Percentiles rank a stretch among this genome's conserved stretches.
phyloP scores from a whole-genome alignment of 2,329 filamentous ascomycete species.

The Colletotrichum noveboracense region DNA sequence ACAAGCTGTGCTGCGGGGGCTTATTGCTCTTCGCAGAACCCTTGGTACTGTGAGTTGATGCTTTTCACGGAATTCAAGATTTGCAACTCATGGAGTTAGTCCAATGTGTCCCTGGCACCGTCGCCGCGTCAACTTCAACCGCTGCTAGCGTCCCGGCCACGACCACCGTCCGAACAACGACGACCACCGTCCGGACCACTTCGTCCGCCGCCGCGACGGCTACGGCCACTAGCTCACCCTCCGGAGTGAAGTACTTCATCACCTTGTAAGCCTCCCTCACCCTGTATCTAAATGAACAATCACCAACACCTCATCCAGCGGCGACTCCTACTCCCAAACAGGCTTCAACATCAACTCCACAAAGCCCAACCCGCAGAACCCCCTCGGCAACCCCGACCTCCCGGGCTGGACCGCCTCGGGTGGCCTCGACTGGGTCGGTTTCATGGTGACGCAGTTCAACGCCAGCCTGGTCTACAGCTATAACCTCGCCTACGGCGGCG shows the following conservation, averaged over 20 bases:
- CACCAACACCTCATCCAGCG: constrained; percentile 37
- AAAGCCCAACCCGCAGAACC: constrained; percentile 58
- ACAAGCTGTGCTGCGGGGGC: constrained; percentile 47
- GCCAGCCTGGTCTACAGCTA: constrained; percentile 46
- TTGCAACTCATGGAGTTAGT: not conserved
- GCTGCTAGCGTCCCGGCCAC: not conserved
- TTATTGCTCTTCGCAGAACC: constrained; percentile 37
- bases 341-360: constrained; percentile 56
- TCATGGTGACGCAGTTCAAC: constrained; percentile 48
- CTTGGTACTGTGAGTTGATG: constrained; percentile 53
- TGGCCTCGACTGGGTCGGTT: constrained; percentile 55
- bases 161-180: not conserved
- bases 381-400: constrained; percentile 64
- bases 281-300: not conserved
- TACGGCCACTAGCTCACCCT: not conserved
- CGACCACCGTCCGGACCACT: not conserved
- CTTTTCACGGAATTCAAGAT: not conserved
- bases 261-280: constrained; percentile 37
- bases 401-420: constrained; percentile 52
- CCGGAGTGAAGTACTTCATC: constrained; percentile 39
- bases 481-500: constrained; percentile 57
- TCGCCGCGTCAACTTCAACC: not conserved
- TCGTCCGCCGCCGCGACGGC: not conserved
- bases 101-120: constrained; percentile 15
- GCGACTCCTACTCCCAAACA: constrained; percentile 65